A percentile compares a stretch with the other conserved stretches of the same genome.
phyloP scores from a whole-genome alignment of 2,329 filamentous ascomycete species.

The Tolypocladium capitatum region DNA sequence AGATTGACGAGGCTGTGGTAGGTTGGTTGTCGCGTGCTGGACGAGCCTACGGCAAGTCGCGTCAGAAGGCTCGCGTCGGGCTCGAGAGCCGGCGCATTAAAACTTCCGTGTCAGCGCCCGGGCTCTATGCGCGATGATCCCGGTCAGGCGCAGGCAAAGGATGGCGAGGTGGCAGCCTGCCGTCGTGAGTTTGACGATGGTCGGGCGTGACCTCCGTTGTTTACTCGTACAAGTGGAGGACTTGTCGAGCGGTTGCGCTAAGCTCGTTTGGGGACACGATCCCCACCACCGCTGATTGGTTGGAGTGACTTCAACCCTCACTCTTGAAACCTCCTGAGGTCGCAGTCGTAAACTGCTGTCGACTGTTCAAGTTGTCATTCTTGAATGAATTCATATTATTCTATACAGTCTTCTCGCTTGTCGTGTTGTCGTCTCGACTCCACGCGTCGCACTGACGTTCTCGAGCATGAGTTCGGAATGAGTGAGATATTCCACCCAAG shows the following conservation, averaged over 20 bases:
- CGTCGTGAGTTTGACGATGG: conserved; percentile 2
- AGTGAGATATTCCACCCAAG: neutral
- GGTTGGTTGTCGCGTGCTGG: conserved; percentile 2
- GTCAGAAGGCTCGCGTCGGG: conserved; percentile 4
- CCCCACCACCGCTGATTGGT: conserved; percentile 3
- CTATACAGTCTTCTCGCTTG: too few species aligned
- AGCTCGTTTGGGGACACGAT: conserved; percentile 2
- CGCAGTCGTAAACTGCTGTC: too few species aligned
- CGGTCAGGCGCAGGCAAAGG: neutral
- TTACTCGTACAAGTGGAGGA: conserved; percentile 5
- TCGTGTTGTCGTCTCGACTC: neutral
- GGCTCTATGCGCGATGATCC: neutral
- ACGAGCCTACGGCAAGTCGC: conserved; percentile 2
- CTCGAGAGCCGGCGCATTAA: conserved; percentile 2
- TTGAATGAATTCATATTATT: too few species aligned
- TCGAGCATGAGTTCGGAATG: neutral
- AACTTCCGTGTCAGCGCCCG: neutral
- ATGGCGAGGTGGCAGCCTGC: neutral
- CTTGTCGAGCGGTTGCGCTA: conserved; percentile 2
- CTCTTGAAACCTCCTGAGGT: neutral
- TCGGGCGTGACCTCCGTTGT: conserved; percentile 6
- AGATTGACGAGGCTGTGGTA: neutral
- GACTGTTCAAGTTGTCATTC: too few species aligned
- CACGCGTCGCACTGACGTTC: neutral
- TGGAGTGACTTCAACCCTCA: neutral